Percentiles rank a stretch among this genome's conserved stretches.
Conservation (phyloP, 129 eudicot genomes). For the Logfia minima region DNA sequence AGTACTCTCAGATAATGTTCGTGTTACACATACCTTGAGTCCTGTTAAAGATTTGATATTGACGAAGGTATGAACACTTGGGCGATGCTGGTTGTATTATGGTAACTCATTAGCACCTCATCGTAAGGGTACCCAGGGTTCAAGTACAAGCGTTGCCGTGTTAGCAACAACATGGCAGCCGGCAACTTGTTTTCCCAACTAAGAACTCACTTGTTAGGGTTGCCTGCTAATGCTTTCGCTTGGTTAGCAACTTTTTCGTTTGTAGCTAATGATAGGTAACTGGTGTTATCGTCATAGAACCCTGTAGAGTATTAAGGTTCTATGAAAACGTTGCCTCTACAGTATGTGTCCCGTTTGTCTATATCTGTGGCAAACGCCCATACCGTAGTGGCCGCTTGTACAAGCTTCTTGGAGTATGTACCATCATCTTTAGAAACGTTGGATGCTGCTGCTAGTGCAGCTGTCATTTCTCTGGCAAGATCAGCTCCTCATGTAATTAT, state of each 20-base stretch:
- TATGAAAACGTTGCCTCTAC: constrained; percentile 48
- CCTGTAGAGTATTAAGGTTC: constrained; percentile 69
- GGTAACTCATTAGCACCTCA: constrained; percentile 55
- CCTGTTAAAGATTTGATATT: constrained; percentile 52
- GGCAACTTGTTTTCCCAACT: constrained; percentile 97
- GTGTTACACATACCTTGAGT: constrained; percentile 50
- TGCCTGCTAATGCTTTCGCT: constrained; percentile 46
- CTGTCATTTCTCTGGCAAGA: constrained; percentile 90
- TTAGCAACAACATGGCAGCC: constrained; percentile 73
- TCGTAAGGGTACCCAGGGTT: constrained; percentile 91
- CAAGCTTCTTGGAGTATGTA: constrained; percentile 59
- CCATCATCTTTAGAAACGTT: constrained; percentile 63
- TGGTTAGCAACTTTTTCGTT: constrained; percentile 44
- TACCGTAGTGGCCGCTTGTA: constrained; percentile 58
- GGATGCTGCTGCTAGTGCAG: constrained; percentile 89
- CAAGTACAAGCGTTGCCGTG: constrained; percentile 66
- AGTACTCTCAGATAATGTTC: background rate
- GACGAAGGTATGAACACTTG: constrained; percentile 78
- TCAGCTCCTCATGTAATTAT: constrained; percentile 50
- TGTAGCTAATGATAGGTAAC: constrained; percentile 41
- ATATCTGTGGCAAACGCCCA: constrained; percentile 54
- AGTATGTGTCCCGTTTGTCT: constrained; percentile 42
- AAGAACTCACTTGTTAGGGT: constrained; percentile 53
- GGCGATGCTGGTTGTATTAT: constrained; percentile 45
- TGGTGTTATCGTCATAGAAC: constrained; percentile 65